phyloP scores from a whole-genome alignment of 2,329 filamentous ascomycete species.

The Epichloe sp. region DNA sequence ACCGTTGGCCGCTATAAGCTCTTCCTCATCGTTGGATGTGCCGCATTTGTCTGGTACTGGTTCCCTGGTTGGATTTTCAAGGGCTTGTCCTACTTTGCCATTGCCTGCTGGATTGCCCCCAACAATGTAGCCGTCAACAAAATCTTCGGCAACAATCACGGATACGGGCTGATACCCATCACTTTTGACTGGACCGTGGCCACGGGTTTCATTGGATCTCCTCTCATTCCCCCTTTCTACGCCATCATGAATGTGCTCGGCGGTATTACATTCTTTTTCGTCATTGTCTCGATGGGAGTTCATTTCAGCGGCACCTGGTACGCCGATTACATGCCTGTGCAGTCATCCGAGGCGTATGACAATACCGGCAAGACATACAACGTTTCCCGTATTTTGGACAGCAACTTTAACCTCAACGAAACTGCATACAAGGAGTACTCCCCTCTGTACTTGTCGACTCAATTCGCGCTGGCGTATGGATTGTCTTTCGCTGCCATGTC shows the following conservation, averaged over 20 bases:
- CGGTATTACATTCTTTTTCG: conserved; percentile 41
- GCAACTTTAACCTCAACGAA: conserved; percentile 43
- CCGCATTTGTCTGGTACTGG: conserved; percentile 44
- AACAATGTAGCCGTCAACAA: conserved; percentile 48
- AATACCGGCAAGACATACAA: conserved; percentile 49
- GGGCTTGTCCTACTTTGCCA: conserved; percentile 49
- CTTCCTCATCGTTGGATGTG: conserved; percentile 44
- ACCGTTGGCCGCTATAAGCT: conserved; percentile 48
- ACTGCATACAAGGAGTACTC: conserved; percentile 51
- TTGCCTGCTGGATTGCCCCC: conserved; percentile 48
- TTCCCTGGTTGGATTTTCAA: conserved; percentile 51
- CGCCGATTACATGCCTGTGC: conserved; percentile 47
- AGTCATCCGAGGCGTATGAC: conserved; percentile 48
- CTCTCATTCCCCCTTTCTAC: conserved; percentile 38
- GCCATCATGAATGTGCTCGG: conserved; percentile 42
- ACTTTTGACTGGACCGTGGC: conserved; percentile 41
- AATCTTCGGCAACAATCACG: conserved; percentile 45
- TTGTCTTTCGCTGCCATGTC: conserved; percentile 55
- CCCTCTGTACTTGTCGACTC: conserved; percentile 49
- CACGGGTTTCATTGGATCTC: conserved; percentile 35
- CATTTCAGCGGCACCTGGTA: conserved; percentile 46
- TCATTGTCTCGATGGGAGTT: conserved; percentile 43
- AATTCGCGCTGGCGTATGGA: conserved; percentile 48
- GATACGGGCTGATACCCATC: conserved; percentile 46
- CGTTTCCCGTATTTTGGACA: conserved; percentile 44